Percentiles rank a stretch among this genome's conserved stretches.
phyloP scores from a whole-genome alignment of 2,329 filamentous ascomycete genomes.

The Lasiodiplodia sp. region DNA sequence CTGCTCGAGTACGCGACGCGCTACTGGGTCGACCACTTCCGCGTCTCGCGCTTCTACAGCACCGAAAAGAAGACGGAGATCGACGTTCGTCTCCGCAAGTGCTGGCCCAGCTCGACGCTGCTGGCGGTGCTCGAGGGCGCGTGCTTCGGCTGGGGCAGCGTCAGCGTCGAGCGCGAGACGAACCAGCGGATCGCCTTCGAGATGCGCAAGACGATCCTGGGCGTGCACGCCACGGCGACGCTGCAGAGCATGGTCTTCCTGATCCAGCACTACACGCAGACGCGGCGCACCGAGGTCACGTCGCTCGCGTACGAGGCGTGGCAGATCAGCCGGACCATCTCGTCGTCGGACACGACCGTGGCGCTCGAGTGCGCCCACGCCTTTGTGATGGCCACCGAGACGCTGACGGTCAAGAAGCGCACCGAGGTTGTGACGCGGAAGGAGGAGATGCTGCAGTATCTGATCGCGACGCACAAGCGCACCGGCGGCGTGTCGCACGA shows the following conservation, averaged over 20 bases:
- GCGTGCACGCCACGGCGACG: too few relatives aligned
- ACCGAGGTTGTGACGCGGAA: conserved; percentile 31
- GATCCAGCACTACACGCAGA: not conserved
- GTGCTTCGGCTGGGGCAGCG: not conserved
- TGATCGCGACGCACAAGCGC: conserved; percentile 34
- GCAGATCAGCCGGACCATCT: conserved; percentile 34
- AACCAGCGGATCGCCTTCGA: not conserved
- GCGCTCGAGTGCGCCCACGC: too few relatives aligned
- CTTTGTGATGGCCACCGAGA: too few relatives aligned
- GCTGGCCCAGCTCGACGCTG: too few relatives aligned
- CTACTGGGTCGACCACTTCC: too few relatives aligned
- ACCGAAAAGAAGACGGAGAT: too few relatives aligned
- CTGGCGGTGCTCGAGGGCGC: not conserved
- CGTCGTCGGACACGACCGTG: not conserved
- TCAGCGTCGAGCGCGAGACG: not conserved
- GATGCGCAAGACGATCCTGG: conserved; percentile 18
- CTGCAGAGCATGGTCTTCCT: too few relatives aligned
- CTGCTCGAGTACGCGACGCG: too few relatives aligned
- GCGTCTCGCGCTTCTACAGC: too few relatives aligned
- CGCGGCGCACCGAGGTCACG: conserved; percentile 39
- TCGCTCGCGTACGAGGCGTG: conserved; percentile 43
- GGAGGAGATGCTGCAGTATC: conserved; percentile 35
- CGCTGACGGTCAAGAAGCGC: too few relatives aligned
- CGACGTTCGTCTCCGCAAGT: too few relatives aligned
- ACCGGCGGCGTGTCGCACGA: conserved; percentile 33